Base-by-base conservation (phyloP, 176 grass and related monocot species). In the Puya raimondii region DNA sequence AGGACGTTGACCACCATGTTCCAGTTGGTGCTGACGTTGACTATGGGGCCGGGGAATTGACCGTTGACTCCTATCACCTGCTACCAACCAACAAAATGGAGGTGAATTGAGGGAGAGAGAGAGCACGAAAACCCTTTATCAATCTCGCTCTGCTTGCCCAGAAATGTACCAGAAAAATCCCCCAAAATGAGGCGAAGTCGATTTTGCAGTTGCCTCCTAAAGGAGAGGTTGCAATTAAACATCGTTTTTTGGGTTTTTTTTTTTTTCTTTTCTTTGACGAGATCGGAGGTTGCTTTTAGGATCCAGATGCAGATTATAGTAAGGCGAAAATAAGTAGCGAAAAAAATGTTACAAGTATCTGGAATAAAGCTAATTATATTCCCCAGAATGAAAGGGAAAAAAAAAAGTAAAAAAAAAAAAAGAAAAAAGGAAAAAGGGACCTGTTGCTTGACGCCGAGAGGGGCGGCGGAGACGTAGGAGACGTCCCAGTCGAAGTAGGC, bases 1-100 rank as follows among this genome's bases (percentile, higher is more conserved):
- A 77, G 74, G n/a, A 77, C 74, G 65, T 77, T 77, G 17, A 69
- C 74, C 26, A 77, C 74, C 12, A 77, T 52, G 66, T 77, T 77
- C 65, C 65, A 77, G 65, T 77, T 77, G 52, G 74, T 77, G 52
- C 65, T 63, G 20, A 77, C 12, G 64, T 77, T 77, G 49, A 77
- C 53, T 51, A 77, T 12, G 16, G 74, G 74, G 6, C 74, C 74
- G 11, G 74, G 74, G 18, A 77, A 77, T n/a, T 69, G 51, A 27
- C 66, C 66, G n/a, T 67, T 59, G 65, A 77, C 49, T 2, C 50
- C 52, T 11, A 77, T 69, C 64, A 77, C 74, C 74, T 77, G 42
- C 29, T 49, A 66, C n/a, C 48, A 42, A 66, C n/a, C 48, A 42
- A 75, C 3, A 23, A 42, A 75, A 25, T 8, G 54, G 12, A 58